Base-by-base conservation (phyloP, 768 basidiomycete genomes). In the Termitomyces sp. region DNA sequence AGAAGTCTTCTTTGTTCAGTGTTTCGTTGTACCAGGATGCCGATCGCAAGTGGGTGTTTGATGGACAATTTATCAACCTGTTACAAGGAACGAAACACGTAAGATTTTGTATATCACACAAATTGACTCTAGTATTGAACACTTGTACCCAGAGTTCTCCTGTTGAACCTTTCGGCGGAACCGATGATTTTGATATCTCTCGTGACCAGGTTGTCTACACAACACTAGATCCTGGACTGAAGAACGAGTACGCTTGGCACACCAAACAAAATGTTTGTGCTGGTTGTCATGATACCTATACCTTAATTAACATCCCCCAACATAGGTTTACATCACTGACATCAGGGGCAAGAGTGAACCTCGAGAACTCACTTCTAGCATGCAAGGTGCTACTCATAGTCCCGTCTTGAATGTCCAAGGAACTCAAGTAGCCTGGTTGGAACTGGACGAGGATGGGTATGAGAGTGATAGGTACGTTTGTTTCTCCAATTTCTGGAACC, bases 111-210 rank as follows among this genome's bases (percentile, higher is more conserved):
- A n/a, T 17, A 45, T 32, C 40, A 43, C 17, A 12, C 6, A 10
- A 34, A 34, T 5, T 34, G 42, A 43, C 42, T 43, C n/a, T 25
- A 3, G 20, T 56, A 32, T 43, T 43, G 9, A 43, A 42, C n/a
- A 9, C n/a, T 20, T 43, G 12, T 11, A 4, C 31, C 17, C 55
- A 92, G 91, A 79, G 83, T 69, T 73, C 80, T 20, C 93, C 92
- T 17, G 89, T 94, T 48, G 89, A 92, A 68, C 91, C 94, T 7
- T 94, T 95, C 65, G 94, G 93, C n/a, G 90, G 86, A 48, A 82
- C 84, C 1, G 86, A 89, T 62, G 88, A 95, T 75, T 92, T 91
- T 69, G 87, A 91, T 69, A 80, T 92, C 34, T 91, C 89, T 5
- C 70, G 76, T 2, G 78, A 79, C 11, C 80, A 87, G 60, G 83